Evolutionary conservation across 257 asterid genomes (phyloP), one percentile per base, ranked within the genome.

Genomic region (Solanum stenotomum): DNA sequence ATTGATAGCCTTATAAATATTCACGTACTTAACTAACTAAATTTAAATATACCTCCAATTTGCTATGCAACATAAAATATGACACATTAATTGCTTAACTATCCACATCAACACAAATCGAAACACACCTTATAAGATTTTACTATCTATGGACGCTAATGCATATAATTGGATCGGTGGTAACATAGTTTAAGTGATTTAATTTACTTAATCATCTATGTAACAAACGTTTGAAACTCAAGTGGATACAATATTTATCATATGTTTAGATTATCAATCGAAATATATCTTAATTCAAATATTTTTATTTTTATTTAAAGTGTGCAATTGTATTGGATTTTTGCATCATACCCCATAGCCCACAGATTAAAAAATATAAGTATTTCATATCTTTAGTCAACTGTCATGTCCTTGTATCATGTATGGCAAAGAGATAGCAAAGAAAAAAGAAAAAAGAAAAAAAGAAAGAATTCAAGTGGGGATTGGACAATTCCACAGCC

Each of bases 401-500:
- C 11, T 61, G 56, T 85, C 87, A 85, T 65, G 81, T 85, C 81
- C 79, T 65, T n/a, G n/a, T n/a, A n/a, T n/a, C n/a, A n/a, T 67
- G 79, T 70, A 25, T 65, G 37, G 81, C 10, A n/a, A 65, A 67
- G 63, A 25, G 49, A 85, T 44, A 25, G 65, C 87, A 85, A 85
- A 63, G 77, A 29, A 31, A 52, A 29, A 40, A 33, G 25, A 59
- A 85, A 61, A 27, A 44, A 40, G 5, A 9, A 65, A 44, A 40
- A 10, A 9, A 65, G 31, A 85, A 31, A 85, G 29, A n/a, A 25
- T 38, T 61, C 79, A 65, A 85, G 87, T 85, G 29, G 8, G 40
- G 87, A 38, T 65, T 85, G 87, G 42, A 38, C 81, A 85, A 84
- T 84, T 63, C 87, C 76, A 84, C 34, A 52, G 20, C 37, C 86